phyloP scores from a whole-genome alignment of 257 asterid species.

The Thymus mandschuricus region DNA sequence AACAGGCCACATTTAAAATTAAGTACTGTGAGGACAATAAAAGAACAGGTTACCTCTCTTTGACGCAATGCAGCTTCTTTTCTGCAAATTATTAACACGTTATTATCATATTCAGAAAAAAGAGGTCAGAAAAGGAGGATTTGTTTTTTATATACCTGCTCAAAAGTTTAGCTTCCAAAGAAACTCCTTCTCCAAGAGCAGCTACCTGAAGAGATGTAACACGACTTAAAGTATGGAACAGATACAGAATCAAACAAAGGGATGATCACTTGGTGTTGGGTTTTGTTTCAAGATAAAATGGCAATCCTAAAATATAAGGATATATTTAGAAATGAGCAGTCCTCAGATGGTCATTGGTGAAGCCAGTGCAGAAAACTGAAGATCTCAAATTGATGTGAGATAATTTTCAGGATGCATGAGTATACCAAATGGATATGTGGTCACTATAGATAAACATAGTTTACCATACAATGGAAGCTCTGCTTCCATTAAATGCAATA shows the following conservation, averaged over 20 bases:
- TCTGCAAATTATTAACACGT: slow-evolving; percentile 52
- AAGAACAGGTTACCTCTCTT: slow-evolving; percentile 75
- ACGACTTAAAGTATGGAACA: slow-evolving; percentile 16
- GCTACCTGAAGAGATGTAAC: slow-evolving; percentile 70
- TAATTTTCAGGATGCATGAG: slow-evolving; percentile 14
- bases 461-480: slow-evolving; percentile 15
- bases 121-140: slow-evolving; percentile 31
- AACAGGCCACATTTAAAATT: slow-evolving; percentile 25
- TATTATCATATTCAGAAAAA: slow-evolving; percentile 31
- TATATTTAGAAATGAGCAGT: not conserved
- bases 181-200: slow-evolving; percentile 94
- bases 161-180: slow-evolving; percentile 90
- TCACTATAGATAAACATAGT: not conserved
- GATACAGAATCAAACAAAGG: slow-evolving; percentile 4
- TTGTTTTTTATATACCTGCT: slow-evolving; percentile 65
- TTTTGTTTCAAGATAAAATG: not conserved
- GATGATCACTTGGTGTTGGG: slow-evolving; percentile 4
- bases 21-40: slow-evolving; percentile 26
- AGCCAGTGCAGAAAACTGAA: slow-evolving; percentile 11
- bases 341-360: slow-evolving; percentile 8
- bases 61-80: slow-evolving; percentile 94
- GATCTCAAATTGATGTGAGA: slow-evolving; percentile 27
- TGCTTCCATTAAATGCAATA: not conserved
- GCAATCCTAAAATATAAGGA: slow-evolving; percentile 11
- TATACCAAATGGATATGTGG: not conserved